Evolutionary conservation across 2,329 filamentous ascomycete species (phyloP).

Genomic region (Pseudonectria foliicola): DNA sequence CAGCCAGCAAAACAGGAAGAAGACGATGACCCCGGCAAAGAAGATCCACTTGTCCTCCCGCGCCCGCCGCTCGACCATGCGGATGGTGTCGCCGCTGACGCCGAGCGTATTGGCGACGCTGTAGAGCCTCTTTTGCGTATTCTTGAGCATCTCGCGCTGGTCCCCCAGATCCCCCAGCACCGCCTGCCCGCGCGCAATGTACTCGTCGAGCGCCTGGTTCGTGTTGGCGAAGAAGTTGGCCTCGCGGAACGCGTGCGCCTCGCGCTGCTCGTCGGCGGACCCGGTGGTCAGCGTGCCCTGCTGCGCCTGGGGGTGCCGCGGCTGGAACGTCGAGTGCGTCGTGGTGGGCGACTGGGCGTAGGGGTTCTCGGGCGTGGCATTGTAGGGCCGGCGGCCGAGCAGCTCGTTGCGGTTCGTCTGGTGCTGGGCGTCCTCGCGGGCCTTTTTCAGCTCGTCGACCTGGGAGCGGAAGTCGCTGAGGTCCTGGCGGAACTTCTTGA

Average conservation of each 20-base stretch:
- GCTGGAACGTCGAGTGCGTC: constrained; percentile 31
- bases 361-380: constrained; percentile 82
- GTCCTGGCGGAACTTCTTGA: constrained; percentile 79
- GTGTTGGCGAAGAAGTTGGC: constrained; percentile 80
- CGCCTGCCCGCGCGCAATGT: constrained; percentile 81
- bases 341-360: constrained; percentile 56
- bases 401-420: constrained; percentile 68
- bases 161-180: constrained; percentile 83
- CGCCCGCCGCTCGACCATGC: constrained; percentile 88
- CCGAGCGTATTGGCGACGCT: constrained; percentile 91
- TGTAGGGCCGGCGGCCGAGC: constrained; percentile 74
- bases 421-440: constrained; percentile 66
- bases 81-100: constrained; percentile 89
- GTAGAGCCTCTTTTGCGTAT: constrained; percentile 84
- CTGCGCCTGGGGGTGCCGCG: constrained; percentile 31
- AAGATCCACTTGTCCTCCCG: constrained; percentile 99
- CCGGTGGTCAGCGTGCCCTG: constrained; percentile 29
- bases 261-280: constrained; percentile 59
- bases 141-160: constrained; percentile 91
- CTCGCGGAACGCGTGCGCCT: constrained; percentile 79
- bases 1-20: constrained; percentile 87
- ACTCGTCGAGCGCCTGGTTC: constrained; percentile 84
- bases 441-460: constrained; percentile 69
- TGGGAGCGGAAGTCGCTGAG: constrained; percentile 71
- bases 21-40: constrained; percentile 74